Evolutionary conservation across 2,329 filamentous ascomycete species (phyloP).

Genomic region (Fusarium vanettenii): DNA sequence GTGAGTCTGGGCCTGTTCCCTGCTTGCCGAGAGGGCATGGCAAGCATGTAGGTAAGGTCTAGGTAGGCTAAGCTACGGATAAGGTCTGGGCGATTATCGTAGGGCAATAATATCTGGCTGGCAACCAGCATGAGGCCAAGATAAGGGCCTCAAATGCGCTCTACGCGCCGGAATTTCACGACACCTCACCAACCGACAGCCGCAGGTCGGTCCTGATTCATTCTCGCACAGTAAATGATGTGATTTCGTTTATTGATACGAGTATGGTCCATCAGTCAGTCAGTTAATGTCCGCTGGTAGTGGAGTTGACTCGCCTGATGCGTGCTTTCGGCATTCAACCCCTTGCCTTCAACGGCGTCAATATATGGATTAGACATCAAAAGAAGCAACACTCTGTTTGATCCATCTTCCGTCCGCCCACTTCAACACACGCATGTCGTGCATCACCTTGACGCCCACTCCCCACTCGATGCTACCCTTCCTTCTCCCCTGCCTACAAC

Average conservation of each 20-base stretch:
- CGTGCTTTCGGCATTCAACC: neutral
- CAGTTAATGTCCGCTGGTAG: neutral
- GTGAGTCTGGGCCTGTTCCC: neutral
- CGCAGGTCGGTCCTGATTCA: neutral
- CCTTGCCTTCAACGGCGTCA: neutral
- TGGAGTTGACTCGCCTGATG: constrained; percentile 2
- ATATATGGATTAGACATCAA: neutral
- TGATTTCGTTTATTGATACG: neutral
- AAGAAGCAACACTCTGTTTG: neutral
- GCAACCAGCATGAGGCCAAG: neutral
- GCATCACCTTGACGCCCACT: constrained; percentile 4
- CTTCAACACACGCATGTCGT: constrained; percentile 7
- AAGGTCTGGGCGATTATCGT: constrained; percentile 5
- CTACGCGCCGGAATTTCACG: constrained; percentile 11
- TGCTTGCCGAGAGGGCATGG: neutral
- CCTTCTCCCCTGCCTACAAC: neutral
- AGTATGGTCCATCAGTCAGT: neutral
- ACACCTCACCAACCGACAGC: neutral
- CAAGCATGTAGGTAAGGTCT: neutral
- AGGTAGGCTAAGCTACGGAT: neutral
- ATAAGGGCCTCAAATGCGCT: constrained; percentile 15
- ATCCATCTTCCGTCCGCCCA: neutral
- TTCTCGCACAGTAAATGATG: neutral
- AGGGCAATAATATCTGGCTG: neutral
- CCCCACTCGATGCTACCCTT: constrained; percentile 16